These are phyloP conservation scores for Vachellia collinsii DNA, from an alignment of 306 rosid species.

Conservation along the genomic window DNA sequence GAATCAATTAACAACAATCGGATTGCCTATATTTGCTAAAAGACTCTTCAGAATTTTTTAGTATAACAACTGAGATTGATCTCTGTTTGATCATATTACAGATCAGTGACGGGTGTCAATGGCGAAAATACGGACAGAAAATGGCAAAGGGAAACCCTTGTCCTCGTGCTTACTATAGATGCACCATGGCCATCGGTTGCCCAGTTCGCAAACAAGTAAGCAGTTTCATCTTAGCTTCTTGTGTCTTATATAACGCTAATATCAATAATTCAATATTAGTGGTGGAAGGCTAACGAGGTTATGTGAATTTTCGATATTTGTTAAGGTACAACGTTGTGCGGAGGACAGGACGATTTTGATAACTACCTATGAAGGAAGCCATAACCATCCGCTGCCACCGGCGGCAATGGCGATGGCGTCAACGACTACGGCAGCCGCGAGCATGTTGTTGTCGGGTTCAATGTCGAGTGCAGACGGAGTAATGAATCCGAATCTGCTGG, in stretches of 20 bases:
- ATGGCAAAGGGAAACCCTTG: conserved; percentile 98
- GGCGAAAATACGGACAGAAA: conserved; percentile 96
- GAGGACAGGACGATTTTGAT: conserved; percentile 80
- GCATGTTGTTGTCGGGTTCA: conserved; percentile 86
- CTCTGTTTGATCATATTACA: conserved; percentile 33
- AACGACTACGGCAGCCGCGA: conserved; percentile 88
- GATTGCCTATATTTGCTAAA: neutral
- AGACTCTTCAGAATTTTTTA: neutral
- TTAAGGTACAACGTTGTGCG: conserved; percentile 90
- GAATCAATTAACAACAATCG: neutral
- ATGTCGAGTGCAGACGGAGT: conserved; percentile 86
- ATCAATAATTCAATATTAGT: neutral
- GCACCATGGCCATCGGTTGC: conserved; percentile 96
- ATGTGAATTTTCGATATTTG: neutral
- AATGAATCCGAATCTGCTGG: conserved; percentile 81
- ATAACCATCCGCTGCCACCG: conserved; percentile 96
- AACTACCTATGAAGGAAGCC: conserved; percentile 92
- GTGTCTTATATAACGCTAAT: too few species aligned
- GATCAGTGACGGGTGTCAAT: conserved; percentile 98
- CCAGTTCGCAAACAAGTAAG: conserved; percentile 98
- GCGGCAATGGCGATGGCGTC: conserved; percentile 99
- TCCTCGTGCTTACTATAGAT: conserved; percentile 92
- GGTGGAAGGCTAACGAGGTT: neutral
- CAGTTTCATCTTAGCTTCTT: neutral
- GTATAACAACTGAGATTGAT: conserved; percentile 12